Evolutionary conservation across 2,329 filamentous ascomycete genomes (phyloP), one percentile per base, ranked within the genome.

Genomic region (Fusarium sp.): DNA sequence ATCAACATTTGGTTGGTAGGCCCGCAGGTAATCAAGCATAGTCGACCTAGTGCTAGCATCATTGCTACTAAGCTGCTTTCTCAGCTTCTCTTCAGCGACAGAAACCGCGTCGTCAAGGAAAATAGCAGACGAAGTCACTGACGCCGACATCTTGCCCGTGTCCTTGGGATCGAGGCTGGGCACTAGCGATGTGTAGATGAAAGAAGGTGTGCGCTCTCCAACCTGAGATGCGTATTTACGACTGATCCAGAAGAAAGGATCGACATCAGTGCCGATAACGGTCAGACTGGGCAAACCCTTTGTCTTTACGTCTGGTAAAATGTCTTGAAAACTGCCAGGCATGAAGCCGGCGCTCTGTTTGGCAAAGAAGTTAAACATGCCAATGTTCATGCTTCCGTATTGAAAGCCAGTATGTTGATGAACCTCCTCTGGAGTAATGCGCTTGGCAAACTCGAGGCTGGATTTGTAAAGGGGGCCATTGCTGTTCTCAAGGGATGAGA

Each of bases 241-340:
- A 38, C 51, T 54, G 51, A 54, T 54, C 51, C 51, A 54, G 51
- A 54, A 54, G 22, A 54, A 54, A 38, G 51, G 51, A 46, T 54
- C 51, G 31, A 54, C 51, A 38, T 54, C 51, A 31, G 51, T 54
- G n/a, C 51, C 51, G 14, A 54, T 46, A 14, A 54, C 40, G 1
- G 51, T 54, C 22, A 54, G 51, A 54, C 40, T 54, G 6, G 51
- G 51, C 22, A 54, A 10, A 14, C 51, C 40, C n/a, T 54, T 54
- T 38, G 51, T 54, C 31, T 46, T 54, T 2, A 46, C 40, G 13
- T 46, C 51, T 38, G 51, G 51, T 14, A 54, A 17, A 38, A 54
- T 54, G 5, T 54, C 40, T 54, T 54, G 51, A 5, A 54, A 54
- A 20, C 51, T 54, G 4, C 51, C 51, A 46, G 51, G 51, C 51